phyloP scores from a whole-genome alignment of 2,329 filamentous ascomycete genomes.

The Neonectria ditissima region DNA sequence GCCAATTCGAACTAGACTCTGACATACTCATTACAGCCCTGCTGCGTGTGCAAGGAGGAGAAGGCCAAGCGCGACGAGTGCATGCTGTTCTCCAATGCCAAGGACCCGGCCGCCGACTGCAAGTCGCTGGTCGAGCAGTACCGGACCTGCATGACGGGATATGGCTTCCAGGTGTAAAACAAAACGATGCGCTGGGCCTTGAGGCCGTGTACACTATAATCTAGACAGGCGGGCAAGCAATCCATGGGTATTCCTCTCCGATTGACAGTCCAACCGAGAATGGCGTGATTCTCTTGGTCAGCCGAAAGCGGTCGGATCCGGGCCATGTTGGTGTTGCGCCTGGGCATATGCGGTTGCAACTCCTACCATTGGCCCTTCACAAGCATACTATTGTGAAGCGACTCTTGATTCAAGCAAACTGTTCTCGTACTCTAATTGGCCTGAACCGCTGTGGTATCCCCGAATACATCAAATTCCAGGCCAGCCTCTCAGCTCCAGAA shows the following conservation, averaged over 20 bases:
- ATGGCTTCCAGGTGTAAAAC: conserved; percentile 80
- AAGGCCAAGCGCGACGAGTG: conserved; percentile 95
- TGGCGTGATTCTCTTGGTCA: conserved; percentile 40
- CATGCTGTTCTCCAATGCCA: conserved; percentile 94
- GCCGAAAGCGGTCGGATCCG: conserved; percentile 4
- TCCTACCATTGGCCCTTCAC: background rate
- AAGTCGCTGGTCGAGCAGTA: conserved; percentile 86
- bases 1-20: conserved; percentile 27
- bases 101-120: conserved; percentile 88
- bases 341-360: background rate
- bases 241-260: conserved; percentile 39
- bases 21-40: conserved; percentile 71
- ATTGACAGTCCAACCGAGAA: conserved; percentile 12
- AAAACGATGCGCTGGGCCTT: conserved; percentile 21
- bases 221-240: conserved; percentile 41
- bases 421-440: background rate
- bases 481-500: too few species aligned
- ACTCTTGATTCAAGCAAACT: background rate
- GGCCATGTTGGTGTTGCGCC: background rate
- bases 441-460: background rate
- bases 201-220: conserved; percentile 42
- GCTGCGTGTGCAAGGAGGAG: conserved; percentile 97
- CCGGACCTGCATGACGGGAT: conserved; percentile 91
- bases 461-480: background rate
- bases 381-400: background rate